Evolutionary conservation across 495 filamentous ascomycete species (phyloP), one percentile per base, ranked within the genome.

Genomic region (Hypoxylon lenormandii): DNA sequence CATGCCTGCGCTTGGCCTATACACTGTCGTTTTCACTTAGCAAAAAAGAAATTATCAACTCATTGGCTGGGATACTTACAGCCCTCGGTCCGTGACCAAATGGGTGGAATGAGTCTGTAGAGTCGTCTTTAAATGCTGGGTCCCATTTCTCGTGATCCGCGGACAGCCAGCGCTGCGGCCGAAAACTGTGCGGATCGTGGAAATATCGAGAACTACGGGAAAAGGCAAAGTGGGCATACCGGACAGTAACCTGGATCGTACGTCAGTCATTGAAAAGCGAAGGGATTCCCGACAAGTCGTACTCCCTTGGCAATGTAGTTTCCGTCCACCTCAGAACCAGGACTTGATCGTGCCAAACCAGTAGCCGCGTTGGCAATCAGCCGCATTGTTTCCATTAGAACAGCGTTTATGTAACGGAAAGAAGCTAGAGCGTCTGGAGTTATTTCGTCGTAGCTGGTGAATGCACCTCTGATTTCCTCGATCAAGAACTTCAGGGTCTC

Each of bases 261-360:
- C 38, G 38, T 42, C 6, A 42, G 38, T 30, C 57, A 26, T 43
- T 37, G 33, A 60, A 16, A 42, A 4, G 8, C 12, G 13, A 42
- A 42, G 38, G 38, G 13, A 16, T 42, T n/a, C 36, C 10, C 38
- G 8, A 42, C 13, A 15, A 42, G 42, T 45, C 74, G 54, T 58
- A 74, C 71, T 11, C 71, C 74, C 16, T 64, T 74, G 8, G 63
- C 33, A 10, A 76, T 62, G 30, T 69, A 76, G 13, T 52, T 30
- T 5, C 73, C 71, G 15, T 71, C 73, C 4, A 76, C 67, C 19
- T 23, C 48, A 10, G 74, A 60, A 12, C 71, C 74, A 3, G 74
- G 73, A 45, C 71, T 69, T 0, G 26, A 19, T 1, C 67, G 47
- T 0, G 71, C 59, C 26, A 71, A 13, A 0, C 73, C 73, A 19